Evolutionary conservation across 2,329 filamentous ascomycete species (phyloP), one percentile per base, ranked within the genome.

Genomic region (Thelonectria blattea): DNA sequence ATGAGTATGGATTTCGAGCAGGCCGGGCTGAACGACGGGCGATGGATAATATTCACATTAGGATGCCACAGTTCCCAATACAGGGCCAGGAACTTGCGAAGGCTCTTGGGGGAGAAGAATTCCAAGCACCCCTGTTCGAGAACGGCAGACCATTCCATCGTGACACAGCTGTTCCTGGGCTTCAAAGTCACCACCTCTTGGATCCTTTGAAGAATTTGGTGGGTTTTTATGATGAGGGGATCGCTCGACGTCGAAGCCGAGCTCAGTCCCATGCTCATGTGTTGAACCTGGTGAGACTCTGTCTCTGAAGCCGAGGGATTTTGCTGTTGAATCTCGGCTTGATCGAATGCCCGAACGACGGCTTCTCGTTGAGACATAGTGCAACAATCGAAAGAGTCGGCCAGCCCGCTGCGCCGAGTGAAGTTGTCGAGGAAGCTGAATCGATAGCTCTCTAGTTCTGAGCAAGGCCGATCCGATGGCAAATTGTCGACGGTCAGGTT

Each of bases 341-440:
- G 34, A 15, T 37, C 34, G 34, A 37, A 37, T 37, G 34, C 34
- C 6, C 14, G 4, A 15, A 37, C 6, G 34, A 37, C 34, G 3
- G 34, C 34, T 37, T 37, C 34, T 37, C 34, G 34, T 37, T 37
- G 34, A 37, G 12, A 2, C 15, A 15, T 14, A 12, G 49, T 52
- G 27, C 49, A 32, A 27, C 49, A 52, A 12, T 52, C 49, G 11
- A 52, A 52, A 5, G 34, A 52, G 9, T 52, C 49, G 4, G 39
- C 20, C 15, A 52, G 49, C 7, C 49, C 49, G 24, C 17, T 52
- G 10, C 34, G 32, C 32, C 32, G 20, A 4, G 34, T 52, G 34
- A 52, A 52, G 49, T 52, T 52, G 15, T 52, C 37, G 11, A 52
- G 39, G 18, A 52, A 52, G 37, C 20, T 37, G 17, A 52, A 52